phyloP scores from a whole-genome alignment of 2,329 filamentous ascomycete genomes.

The Penicillium sp. region DNA sequence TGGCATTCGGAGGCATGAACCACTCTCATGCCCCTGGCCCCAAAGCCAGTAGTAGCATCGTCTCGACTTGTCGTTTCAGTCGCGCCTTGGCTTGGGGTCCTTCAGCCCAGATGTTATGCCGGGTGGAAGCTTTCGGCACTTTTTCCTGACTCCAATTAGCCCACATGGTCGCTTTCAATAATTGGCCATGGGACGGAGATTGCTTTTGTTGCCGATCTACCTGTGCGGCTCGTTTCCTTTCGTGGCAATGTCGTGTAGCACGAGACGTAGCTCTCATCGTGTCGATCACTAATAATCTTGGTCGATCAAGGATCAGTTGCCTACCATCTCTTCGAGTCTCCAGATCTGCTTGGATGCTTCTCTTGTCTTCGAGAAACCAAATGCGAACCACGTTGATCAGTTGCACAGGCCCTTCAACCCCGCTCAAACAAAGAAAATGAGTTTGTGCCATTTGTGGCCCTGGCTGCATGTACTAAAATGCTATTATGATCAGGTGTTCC shows the following conservation, averaged over 20 bases:
- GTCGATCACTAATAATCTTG: background rate
- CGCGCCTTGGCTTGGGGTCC: background rate
- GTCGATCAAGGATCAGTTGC: background rate
- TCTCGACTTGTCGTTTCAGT: background rate
- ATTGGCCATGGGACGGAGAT: background rate
- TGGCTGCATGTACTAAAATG: background rate
- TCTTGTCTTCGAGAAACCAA: background rate
- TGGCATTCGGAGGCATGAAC: background rate
- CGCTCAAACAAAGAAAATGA: background rate
- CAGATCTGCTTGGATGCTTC: background rate
- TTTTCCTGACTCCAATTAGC: background rate
- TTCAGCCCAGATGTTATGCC: background rate
- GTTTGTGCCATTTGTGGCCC: background rate
- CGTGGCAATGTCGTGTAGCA: background rate
- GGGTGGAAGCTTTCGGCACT: background rate
- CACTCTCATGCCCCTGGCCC: background rate
- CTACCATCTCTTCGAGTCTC: background rate
- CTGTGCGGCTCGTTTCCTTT: background rate
- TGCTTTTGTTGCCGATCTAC: background rate
- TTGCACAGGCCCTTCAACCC: background rate
- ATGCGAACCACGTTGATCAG: background rate
- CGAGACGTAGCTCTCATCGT: background rate
- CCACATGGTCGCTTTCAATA: background rate
- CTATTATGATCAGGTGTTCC: background rate
- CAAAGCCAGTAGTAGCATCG: background rate